Evolutionary conservation across 2,329 filamentous ascomycete species (phyloP).

Genomic region (Monilinia fructicola): DNA sequence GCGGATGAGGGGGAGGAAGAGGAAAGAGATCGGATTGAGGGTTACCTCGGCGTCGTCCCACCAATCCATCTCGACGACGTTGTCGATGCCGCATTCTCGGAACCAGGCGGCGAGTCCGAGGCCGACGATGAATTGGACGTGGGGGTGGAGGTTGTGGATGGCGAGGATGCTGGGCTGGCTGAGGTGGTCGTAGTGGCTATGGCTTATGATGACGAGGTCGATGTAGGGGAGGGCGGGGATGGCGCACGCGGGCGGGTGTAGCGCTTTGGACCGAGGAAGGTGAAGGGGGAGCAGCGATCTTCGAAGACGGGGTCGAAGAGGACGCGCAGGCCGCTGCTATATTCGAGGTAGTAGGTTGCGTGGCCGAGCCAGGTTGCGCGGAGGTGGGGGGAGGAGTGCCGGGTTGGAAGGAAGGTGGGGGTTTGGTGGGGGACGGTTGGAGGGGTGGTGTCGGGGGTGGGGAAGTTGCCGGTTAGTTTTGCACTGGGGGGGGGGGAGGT

Average conservation of each 20-base stretch:
- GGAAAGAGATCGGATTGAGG: conserved; percentile 44
- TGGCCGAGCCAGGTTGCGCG: conserved; percentile 94
- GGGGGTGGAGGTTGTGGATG: conserved; percentile 68
- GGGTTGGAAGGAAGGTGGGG: conserved; percentile 57
- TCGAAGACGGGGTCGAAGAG: conserved; percentile 95
- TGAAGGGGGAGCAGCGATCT: conserved; percentile 77
- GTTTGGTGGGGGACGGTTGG: conserved; percentile 59
- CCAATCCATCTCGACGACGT: conserved; percentile 91
- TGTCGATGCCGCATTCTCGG: conserved; percentile 62
- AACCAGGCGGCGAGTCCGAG: conserved; percentile 86
- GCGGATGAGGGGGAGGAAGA: conserved; percentile 36
- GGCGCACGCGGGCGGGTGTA: conserved; percentile 75
- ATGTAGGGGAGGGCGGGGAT: conserved; percentile 75
- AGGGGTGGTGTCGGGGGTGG: conserved; percentile 57
- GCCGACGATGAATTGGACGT: conserved; percentile 85
- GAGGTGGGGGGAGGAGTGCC: conserved; percentile 55
- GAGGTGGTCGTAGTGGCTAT: conserved; percentile 87
- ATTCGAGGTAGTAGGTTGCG: conserved; percentile 91
- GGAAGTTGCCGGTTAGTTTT: conserved; percentile 32
- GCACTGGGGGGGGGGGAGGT: background rate
- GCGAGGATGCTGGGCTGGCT: conserved; percentile 73
- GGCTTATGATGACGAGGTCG: conserved; percentile 57
- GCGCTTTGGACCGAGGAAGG: conserved; percentile 68
- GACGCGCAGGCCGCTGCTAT: conserved; percentile 79
- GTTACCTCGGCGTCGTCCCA: conserved; percentile 82